Percentiles rank a stretch among this genome's conserved stretches.
Evolutionary conservation across 2,329 filamentous ascomycete genomes (phyloP).

Genomic region (Calonectria montana): DNA sequence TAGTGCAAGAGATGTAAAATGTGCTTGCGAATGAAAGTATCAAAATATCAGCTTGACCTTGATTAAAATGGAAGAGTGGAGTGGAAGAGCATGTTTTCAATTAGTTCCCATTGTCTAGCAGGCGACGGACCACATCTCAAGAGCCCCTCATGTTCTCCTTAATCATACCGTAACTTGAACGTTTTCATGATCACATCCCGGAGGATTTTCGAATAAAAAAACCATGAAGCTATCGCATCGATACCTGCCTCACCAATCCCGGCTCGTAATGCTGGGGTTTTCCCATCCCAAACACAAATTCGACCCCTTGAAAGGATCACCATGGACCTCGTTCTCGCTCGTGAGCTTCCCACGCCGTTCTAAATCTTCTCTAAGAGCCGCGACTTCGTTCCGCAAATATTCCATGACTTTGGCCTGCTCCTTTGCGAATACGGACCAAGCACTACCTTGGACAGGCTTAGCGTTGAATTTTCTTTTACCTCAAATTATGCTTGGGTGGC

Average conservation of each 20-base stretch:
- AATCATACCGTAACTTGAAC: too few species aligned
- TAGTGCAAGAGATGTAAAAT: too few species aligned
- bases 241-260: background rate
- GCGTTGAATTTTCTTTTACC: background rate
- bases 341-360: background rate
- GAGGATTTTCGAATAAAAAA: background rate
- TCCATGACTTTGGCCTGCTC: background rate
- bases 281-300: background rate
- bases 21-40: too few species aligned
- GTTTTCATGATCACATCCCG: background rate
- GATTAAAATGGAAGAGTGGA: too few species aligned
- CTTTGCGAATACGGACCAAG: background rate
- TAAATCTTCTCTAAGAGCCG: background rate
- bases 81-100: too few species aligned
- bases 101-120: too few species aligned
- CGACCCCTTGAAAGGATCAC: background rate
- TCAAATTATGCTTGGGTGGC: background rate
- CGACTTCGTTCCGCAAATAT: background rate
- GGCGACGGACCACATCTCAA: too few species aligned
- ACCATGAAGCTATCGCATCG: background rate
- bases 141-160: too few species aligned
- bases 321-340: too few species aligned
- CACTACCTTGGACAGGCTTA: too few species aligned
- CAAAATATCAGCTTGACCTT: too few species aligned
- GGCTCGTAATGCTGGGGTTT: too few species aligned